Conservation (phyloP, 208 protist species). For the Kentomonas sorsogonicus region DNA sequence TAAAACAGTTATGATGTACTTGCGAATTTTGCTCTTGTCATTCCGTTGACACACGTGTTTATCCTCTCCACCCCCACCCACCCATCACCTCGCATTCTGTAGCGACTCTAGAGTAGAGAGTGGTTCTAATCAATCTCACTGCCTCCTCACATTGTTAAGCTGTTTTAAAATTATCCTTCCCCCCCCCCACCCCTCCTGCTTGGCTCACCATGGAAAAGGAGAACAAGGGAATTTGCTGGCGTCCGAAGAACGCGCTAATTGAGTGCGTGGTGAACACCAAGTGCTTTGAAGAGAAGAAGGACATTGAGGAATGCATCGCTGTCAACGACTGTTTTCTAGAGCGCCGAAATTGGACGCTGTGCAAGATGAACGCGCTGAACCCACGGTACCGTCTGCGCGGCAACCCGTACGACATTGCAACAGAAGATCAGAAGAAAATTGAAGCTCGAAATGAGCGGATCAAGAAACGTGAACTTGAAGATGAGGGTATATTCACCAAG, state of each 20-base stretch:
- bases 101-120: too few species aligned
- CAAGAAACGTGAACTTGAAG: slow-evolving; percentile 64
- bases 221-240: slow-evolving; percentile 80
- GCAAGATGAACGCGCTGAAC: slow-evolving; percentile 87
- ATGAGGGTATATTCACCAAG: slow-evolving; percentile 71
- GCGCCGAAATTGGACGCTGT: slow-evolving; percentile 82
- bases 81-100: neutral
- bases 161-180: neutral
- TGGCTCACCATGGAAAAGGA: slow-evolving; percentile 59
- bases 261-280: slow-evolving; percentile 81
- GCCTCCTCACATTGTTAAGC: neutral
- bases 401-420: slow-evolving; percentile 85
- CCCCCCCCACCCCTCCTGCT: too few species aligned
- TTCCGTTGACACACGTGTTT: slow-evolving; percentile 1
- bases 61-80: neutral
- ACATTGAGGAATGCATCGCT: slow-evolving; percentile 72
- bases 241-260: slow-evolving; percentile 82
- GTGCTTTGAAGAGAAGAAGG: slow-evolving; percentile 80
- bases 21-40: slow-evolving; percentile 8
- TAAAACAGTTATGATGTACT: neutral
- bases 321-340: slow-evolving; percentile 81
- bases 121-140: neutral
- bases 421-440: slow-evolving; percentile 85
- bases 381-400: slow-evolving; percentile 78
- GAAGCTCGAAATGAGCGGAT: slow-evolving; percentile 82